These are phyloP conservation scores for Daphne laureola DNA, from an alignment of 441 rosid genomes.

Conservation along the genomic window DNA sequence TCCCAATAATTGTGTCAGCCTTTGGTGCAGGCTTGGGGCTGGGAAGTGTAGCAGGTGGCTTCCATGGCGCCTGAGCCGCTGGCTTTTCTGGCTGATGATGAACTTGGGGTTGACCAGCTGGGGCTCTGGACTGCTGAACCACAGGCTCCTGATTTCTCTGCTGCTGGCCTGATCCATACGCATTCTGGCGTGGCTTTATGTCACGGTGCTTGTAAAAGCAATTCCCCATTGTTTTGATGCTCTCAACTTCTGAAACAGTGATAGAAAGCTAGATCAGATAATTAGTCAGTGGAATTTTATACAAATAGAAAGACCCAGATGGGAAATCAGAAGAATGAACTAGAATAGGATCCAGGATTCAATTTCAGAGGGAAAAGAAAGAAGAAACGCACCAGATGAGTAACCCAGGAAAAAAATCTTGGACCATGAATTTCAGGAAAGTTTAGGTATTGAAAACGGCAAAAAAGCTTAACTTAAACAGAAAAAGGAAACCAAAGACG, in stretches of 20 bases:
- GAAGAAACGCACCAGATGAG: constrained; percentile 6
- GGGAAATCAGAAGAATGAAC: constrained; percentile 1
- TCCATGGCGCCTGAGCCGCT: constrained; percentile 20
- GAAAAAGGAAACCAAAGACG: neutral
- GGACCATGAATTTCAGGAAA: neutral
- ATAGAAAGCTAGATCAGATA: too few relatives aligned
- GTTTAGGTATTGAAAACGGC: too few relatives aligned
- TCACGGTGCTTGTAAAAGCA: constrained; percentile 43
- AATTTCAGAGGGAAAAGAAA: neutral
- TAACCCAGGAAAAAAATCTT: neutral
- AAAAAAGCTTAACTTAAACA: neutral
- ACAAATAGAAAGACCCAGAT: neutral
- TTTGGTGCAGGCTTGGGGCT: constrained; percentile 20
- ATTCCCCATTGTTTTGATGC: constrained; percentile 41
- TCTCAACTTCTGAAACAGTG: constrained; percentile 5
- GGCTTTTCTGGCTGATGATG: constrained; percentile 21
- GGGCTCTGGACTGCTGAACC: constrained; percentile 9
- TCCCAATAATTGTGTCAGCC: constrained; percentile 55
- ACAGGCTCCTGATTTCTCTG: constrained; percentile 22
- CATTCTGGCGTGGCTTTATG: constrained; percentile 31
- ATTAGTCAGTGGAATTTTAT: neutral
- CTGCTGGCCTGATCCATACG: constrained; percentile 26
- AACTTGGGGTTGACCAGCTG: constrained; percentile 14
- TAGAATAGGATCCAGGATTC: constrained; percentile 3
- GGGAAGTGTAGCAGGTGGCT: constrained; percentile 21